Conservation (phyloP, 2,329 filamentous ascomycete species). For the Paecilomyces dactylethromorphus region DNA sequence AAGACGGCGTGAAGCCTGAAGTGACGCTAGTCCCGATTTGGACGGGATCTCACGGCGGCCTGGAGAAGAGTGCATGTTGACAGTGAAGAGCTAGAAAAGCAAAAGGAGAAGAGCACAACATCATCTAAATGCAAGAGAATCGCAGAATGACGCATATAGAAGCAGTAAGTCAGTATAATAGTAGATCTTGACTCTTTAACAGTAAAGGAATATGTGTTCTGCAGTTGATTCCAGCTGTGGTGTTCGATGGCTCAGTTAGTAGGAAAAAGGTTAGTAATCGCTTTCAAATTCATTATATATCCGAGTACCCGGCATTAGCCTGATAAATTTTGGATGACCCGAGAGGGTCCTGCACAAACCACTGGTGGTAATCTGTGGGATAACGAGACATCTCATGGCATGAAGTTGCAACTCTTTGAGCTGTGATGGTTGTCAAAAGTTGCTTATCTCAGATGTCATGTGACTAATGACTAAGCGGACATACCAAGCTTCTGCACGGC, state of each 20-base stretch:
- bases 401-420: neutral
- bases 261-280: neutral
- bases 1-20: conserved; percentile 22
- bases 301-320: neutral
- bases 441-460: neutral
- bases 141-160: neutral
- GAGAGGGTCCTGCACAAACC: conserved; percentile 1
- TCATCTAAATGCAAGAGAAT: neutral
- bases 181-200: neutral
- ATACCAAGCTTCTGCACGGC: neutral
- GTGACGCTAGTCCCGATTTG: conserved; percentile 30
- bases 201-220: neutral
- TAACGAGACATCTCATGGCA: neutral
- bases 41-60: conserved; percentile 15
- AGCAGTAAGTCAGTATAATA: neutral
- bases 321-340: neutral
- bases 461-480: neutral
- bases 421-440: neutral
- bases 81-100: conserved; percentile 1
- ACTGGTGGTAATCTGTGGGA: conserved; percentile 7
- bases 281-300: neutral
- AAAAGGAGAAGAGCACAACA: conserved; percentile 6
- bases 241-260: neutral
- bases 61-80: conserved; percentile 2
- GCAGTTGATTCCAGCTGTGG: neutral